phyloP scores from a whole-genome alignment of 148 eudicot genomes.

The Salicornia ramosissima region DNA sequence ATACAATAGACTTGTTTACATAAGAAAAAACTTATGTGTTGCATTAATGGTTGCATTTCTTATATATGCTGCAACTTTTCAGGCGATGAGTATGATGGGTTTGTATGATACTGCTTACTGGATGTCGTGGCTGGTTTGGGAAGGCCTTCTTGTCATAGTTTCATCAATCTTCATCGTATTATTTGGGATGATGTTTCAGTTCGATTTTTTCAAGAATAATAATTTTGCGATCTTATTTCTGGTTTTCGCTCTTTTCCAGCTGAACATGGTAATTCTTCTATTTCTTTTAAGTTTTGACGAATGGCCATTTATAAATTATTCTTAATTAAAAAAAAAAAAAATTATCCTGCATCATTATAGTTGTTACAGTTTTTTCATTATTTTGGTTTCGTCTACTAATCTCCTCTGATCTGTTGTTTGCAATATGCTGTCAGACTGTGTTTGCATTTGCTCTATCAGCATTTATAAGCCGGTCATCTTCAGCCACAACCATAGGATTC shows the following conservation, averaged over 20 bases:
- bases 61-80: conserved; percentile 14
- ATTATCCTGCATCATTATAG: not conserved
- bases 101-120: conserved; percentile 95
- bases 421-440: conserved; percentile 46
- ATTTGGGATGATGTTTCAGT: conserved; percentile 95
- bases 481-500: conserved; percentile 78
- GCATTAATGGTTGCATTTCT: conserved; percentile 1
- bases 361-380: too few species aligned
- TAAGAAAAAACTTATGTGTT: not conserved
- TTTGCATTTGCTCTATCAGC: conserved; percentile 80
- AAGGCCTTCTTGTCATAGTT: conserved; percentile 55
- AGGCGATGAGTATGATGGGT: conserved; percentile 98
- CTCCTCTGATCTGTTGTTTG: conserved; percentile 4
- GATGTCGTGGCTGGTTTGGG: conserved; percentile 94
- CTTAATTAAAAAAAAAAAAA: not conserved
- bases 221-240: conserved; percentile 66
- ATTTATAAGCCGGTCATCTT: conserved; percentile 70
- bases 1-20: not conserved
- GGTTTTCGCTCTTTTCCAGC: conserved; percentile 81
- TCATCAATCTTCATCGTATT: conserved; percentile 78
- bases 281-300: not conserved
- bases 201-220: conserved; percentile 80
- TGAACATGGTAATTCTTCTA: conserved; percentile 66
- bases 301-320: not conserved
- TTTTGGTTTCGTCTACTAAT: not conserved